Evolutionary conservation across 176 grass and related monocot species (phyloP).

Genomic region (Calamus simplicifolius): DNA sequence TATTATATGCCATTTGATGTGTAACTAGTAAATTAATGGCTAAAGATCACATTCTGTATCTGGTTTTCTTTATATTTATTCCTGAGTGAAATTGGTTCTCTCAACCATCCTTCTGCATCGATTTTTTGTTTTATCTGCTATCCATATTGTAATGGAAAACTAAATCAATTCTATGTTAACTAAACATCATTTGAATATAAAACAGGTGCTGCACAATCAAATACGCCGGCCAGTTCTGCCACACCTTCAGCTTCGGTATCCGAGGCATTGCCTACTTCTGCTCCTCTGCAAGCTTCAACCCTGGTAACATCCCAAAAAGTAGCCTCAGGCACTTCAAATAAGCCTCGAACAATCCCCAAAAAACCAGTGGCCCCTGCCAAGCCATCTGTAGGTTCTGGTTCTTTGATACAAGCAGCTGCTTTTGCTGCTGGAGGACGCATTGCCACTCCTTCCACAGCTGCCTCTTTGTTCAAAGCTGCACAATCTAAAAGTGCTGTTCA

Average conservation of each 20-base stretch:
- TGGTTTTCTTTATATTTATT: too few species aligned
- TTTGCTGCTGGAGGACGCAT: slow-evolving; percentile 90
- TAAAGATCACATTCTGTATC: too few species aligned
- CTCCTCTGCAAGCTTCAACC: slow-evolving; percentile 23
- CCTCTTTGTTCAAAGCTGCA: slow-evolving; percentile 54
- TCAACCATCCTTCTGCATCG: not conserved
- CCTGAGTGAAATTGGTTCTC: too few species aligned
- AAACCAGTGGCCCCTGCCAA: slow-evolving; percentile 18
- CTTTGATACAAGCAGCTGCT: slow-evolving; percentile 71
- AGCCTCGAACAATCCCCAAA: slow-evolving; percentile 29
- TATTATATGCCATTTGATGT: too few species aligned
- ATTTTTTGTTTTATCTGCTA: not conserved
- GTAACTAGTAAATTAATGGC: too few species aligned
- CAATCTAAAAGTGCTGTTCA: slow-evolving; percentile 72
- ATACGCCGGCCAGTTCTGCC: slow-evolving; percentile 4
- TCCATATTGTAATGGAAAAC: not conserved
- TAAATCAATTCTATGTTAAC: not conserved
- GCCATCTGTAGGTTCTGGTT: slow-evolving; percentile 18
- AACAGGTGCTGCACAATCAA: slow-evolving; percentile 12
- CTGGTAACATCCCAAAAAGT: slow-evolving; percentile 23
- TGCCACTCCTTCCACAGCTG: slow-evolving; percentile 36
- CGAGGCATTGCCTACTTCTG: slow-evolving; percentile 17
- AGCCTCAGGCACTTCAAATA: slow-evolving; percentile 30
- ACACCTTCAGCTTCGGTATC: slow-evolving; percentile 19
- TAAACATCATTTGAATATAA: not conserved